Evolutionary conservation across 1,139 yeast genomes (phyloP), one percentile per base, ranked within the genome.

Genomic region (Kodamaea derodonti): DNA sequence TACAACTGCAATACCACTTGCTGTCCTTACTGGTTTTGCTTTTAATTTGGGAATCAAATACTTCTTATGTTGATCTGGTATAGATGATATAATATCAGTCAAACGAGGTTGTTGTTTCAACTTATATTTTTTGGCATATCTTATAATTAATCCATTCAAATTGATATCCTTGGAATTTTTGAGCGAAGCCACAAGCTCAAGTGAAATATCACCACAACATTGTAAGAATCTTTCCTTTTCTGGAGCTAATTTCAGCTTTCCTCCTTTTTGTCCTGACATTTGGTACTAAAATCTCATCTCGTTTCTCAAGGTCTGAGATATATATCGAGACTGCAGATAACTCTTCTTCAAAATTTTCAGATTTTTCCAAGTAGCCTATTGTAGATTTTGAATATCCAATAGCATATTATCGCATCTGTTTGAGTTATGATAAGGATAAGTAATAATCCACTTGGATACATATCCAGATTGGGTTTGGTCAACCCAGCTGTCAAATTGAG

Each of bases 1-100:
- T 33, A 92, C 98, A 15, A 92, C 98, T 5, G 98, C 98, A 40
- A 92, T 94, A 52, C 92, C 99, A 9, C 96, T 85, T 0, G 99
- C 99, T 0, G 99, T 94, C 60, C 99, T 76, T 32, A 92, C 97
- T 0, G 99, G 99, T 59, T 92, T 92, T 20, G 98, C 98, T 64
- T 92, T 87, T 33, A 92, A 71, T 61, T 90, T 90, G 3, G 98
- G 98, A 32, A 94, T 69, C 39, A 92, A 66, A 54, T 90, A 88
- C 55, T 87, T 87, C 59, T 87, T 88, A 60, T 92, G 83, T 54
- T 90, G 97, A 54, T 92, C 97, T 2, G 99, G 99, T 42, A 92
- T 92, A 1, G 97, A 84, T 20, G 90, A 79, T 30, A 92, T 92
- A 51, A 92, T 88, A 60, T 92, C 99, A 1, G 97, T 92, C 36